Percentiles rank a stretch among this genome's conserved stretches.
These are phyloP conservation scores for Phytophthora tubulina DNA, from an alignment of 352 stramenopile genomes.

Conservation along the genomic window DNA sequence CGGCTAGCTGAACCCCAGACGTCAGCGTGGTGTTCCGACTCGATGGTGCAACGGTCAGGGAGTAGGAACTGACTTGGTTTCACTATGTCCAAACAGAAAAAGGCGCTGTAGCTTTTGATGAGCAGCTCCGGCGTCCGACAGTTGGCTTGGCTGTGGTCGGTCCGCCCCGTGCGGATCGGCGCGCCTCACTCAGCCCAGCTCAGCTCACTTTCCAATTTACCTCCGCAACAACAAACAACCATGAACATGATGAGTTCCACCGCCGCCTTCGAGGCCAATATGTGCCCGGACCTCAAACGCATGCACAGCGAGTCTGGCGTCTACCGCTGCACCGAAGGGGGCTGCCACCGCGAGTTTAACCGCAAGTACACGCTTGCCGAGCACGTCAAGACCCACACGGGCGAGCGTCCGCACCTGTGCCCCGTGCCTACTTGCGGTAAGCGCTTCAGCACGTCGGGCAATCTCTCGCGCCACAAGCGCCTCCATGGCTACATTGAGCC, in stretches of 20 bases:
- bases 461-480: slow-evolving; percentile 53
- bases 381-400: slow-evolving; percentile 79
- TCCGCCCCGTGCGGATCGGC: slow-evolving; percentile 17
- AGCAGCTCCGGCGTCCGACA: neutral
- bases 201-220: slow-evolving; percentile 34
- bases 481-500: slow-evolving; percentile 51
- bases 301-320: slow-evolving; percentile 27
- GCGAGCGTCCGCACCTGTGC: slow-evolving; percentile 54
- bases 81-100: slow-evolving; percentile 20
- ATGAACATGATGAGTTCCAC: slow-evolving; percentile 26
- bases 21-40: slow-evolving; percentile 30
- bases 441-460: slow-evolving; percentile 58
- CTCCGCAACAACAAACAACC: slow-evolving; percentile 12
- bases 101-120: slow-evolving; percentile 19
- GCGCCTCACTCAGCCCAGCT: slow-evolving; percentile 15
- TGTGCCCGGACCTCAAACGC: slow-evolving; percentile 27
- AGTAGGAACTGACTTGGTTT: slow-evolving; percentile 40
- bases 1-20: slow-evolving; percentile 39
- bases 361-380: slow-evolving; percentile 73
- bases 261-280: slow-evolving; percentile 18
- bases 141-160: slow-evolving; percentile 15
- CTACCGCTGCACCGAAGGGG: slow-evolving; percentile 31
- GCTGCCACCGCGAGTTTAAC: slow-evolving; percentile 61
- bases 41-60: slow-evolving; percentile 25
- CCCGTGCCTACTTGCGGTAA: slow-evolving; percentile 44